Evolutionary conservation across 1,284 basidiomycete species (phyloP).

Genomic region (Phellopilus nigrolimitatus): DNA sequence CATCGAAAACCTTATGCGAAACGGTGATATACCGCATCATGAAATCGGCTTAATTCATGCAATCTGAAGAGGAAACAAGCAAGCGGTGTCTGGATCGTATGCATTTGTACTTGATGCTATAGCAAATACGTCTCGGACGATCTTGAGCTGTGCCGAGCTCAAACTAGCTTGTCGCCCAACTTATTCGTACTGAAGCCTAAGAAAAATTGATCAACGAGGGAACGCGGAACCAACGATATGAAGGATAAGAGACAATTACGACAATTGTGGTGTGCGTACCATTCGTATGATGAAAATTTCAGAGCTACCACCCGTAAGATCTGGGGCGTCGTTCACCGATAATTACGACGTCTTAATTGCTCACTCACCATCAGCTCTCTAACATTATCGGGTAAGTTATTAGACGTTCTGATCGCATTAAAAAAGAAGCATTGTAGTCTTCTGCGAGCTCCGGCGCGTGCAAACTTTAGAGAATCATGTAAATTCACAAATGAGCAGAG

Average conservation of each 20-base stretch:
- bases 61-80: conserved; percentile 36
- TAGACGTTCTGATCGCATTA: conserved; percentile 44
- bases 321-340: conserved; percentile 26
- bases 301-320: conserved; percentile 49
- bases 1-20: conserved; percentile 31
- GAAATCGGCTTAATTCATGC: conserved; percentile 44
- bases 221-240: not conserved
- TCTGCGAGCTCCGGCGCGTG: conserved; percentile 45
- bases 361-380: conserved; percentile 45
- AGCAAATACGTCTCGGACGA: conserved; percentile 39
- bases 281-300: conserved; percentile 49
- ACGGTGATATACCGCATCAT: conserved; percentile 41
- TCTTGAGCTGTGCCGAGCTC: conserved; percentile 41
- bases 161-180: conserved; percentile 42
- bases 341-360: not conserved
- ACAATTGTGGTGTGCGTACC: no score
- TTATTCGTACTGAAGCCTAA: conserved; percentile 46
- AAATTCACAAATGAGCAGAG: not conserved
- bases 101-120: conserved; percentile 14
- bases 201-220: not conserved
- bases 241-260: not conserved
- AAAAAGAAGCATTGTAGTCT: conserved; percentile 49
- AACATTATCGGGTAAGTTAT: conserved; percentile 42
- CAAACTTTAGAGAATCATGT: conserved; percentile 25
- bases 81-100: not conserved